Evolutionary conservation across 345 rosid genomes (phyloP).

Genomic region (Rhodamnia rubescens): DNA sequence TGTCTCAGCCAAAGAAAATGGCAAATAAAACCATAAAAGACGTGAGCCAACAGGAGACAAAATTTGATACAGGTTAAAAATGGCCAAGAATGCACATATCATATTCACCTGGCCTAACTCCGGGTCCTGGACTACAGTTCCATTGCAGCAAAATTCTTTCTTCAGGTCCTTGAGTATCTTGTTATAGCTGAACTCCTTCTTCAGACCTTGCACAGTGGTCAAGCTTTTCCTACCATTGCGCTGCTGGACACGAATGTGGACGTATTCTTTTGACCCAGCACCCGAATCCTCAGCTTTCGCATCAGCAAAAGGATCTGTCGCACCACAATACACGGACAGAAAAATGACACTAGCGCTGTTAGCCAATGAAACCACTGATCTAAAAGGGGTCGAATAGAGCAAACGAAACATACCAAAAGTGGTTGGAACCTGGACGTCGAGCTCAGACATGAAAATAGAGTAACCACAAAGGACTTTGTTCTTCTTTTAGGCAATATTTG

Average conservation of each 20-base stretch:
- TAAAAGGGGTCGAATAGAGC: not conserved
- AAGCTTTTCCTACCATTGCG: slow-evolving; percentile 78
- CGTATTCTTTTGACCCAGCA: slow-evolving; percentile 61
- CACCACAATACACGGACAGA: not conserved
- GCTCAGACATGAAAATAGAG: slow-evolving; percentile 50
- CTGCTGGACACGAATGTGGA: slow-evolving; percentile 62
- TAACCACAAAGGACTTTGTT: not conserved
- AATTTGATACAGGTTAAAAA: not conserved
- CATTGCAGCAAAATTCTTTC: slow-evolving; percentile 66
- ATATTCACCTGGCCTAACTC: slow-evolving; percentile 65
- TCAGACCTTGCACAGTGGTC: slow-evolving; percentile 75
- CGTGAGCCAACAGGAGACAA: not conserved
- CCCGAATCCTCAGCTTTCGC: slow-evolving; percentile 73
- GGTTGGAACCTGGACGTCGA: slow-evolving; percentile 41
- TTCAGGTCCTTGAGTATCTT: slow-evolving; percentile 84
- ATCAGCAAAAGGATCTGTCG: slow-evolving; percentile 56
- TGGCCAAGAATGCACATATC: not conserved
- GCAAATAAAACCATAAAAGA: not conserved
- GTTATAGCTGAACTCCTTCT: slow-evolving; percentile 69
- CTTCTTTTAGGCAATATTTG: not conserved
- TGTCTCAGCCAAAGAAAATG: not conserved
- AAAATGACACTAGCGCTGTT: not conserved
- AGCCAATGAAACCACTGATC: not conserved
- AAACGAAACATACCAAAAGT: slow-evolving; percentile 28
- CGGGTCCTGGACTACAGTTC: slow-evolving; percentile 77